Conservation (phyloP, 208 protist genomes). For the Leishmania tropica region DNA sequence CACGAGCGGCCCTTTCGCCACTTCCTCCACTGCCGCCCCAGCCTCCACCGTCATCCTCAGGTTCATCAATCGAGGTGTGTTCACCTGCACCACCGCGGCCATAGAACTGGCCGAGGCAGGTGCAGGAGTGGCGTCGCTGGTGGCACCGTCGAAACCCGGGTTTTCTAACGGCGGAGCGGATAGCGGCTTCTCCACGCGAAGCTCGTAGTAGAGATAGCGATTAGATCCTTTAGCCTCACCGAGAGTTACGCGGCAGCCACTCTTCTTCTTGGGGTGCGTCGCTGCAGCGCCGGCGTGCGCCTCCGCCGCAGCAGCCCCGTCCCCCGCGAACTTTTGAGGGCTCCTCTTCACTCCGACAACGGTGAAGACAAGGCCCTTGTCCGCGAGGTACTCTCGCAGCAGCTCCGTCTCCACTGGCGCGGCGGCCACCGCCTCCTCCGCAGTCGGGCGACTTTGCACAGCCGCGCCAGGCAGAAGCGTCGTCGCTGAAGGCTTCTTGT, state of each 20-base stretch:
- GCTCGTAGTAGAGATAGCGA: constrained; percentile 22
- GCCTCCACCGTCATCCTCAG: constrained; percentile 6
- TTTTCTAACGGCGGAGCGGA: neutral
- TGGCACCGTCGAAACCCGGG: neutral
- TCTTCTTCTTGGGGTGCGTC: constrained; percentile 8
- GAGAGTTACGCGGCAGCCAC: neutral
- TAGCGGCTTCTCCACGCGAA: constrained; percentile 20
- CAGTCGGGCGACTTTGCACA: neutral
- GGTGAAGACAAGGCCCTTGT: constrained; percentile 15
- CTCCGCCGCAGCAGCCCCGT: neutral
- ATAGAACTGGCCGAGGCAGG: neutral
- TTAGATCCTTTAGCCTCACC: neutral
- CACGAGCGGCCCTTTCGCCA: constrained; percentile 1
- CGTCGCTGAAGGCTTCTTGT: neutral
- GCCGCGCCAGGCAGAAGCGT: too few relatives aligned
- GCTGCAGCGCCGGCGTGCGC: neutral
- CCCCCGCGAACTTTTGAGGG: neutral
- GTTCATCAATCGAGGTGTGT: constrained; percentile 19
- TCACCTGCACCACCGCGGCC: constrained; percentile 17
- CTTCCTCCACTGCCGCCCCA: constrained; percentile 1
- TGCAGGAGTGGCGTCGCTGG: neutral
- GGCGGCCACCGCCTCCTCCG: neutral
- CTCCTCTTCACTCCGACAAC: constrained; percentile 13
- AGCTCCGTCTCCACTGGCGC: constrained; percentile 24
- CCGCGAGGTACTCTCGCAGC: constrained; percentile 14